Evolutionary conservation across 495 filamentous ascomycete species (phyloP).

Genomic region (Aspergillus biplanus): DNA sequence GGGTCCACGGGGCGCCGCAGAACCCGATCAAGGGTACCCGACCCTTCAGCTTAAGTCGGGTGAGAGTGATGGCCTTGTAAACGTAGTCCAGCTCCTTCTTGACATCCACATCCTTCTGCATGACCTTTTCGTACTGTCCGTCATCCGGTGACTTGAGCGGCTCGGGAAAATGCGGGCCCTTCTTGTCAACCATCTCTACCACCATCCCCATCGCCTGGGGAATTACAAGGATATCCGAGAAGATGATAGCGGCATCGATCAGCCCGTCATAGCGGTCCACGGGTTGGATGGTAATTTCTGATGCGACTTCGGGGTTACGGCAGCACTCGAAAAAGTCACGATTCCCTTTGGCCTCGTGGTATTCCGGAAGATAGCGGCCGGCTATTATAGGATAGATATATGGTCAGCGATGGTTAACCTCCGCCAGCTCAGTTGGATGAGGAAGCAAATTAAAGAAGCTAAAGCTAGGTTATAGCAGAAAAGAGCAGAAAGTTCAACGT

Average conservation of each 20-base stretch:
- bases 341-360: slow-evolving; percentile 87
- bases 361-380: slow-evolving; percentile 96
- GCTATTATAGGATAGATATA: slow-evolving; percentile 51
- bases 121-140: slow-evolving; percentile 75
- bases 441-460: slow-evolving; percentile 1
- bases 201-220: slow-evolving; percentile 97
- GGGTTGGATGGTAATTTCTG: slow-evolving; percentile 88
- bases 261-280: slow-evolving; percentile 88
- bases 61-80: slow-evolving; percentile 91
- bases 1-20: slow-evolving; percentile 94
- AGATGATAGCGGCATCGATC: slow-evolving; percentile 97
- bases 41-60: slow-evolving; percentile 82
- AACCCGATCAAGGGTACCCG: slow-evolving; percentile 95
- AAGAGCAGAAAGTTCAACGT: slow-evolving; percentile 22
- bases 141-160: slow-evolving; percentile 78
- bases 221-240: slow-evolving; percentile 97
- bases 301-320: slow-evolving; percentile 88
- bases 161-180: slow-evolving; percentile 90
- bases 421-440: too few relatives aligned
- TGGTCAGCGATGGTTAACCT: slow-evolving; percentile 14
- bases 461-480: not conserved
- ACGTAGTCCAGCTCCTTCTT: slow-evolving; percentile 86
- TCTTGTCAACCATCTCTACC: slow-evolving; percentile 96
- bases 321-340: slow-evolving; percentile 98
- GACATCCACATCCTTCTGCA: slow-evolving; percentile 80